phyloP scores from a whole-genome alignment of 352 stramenopile genomes.

The Phytophthora europaea region DNA sequence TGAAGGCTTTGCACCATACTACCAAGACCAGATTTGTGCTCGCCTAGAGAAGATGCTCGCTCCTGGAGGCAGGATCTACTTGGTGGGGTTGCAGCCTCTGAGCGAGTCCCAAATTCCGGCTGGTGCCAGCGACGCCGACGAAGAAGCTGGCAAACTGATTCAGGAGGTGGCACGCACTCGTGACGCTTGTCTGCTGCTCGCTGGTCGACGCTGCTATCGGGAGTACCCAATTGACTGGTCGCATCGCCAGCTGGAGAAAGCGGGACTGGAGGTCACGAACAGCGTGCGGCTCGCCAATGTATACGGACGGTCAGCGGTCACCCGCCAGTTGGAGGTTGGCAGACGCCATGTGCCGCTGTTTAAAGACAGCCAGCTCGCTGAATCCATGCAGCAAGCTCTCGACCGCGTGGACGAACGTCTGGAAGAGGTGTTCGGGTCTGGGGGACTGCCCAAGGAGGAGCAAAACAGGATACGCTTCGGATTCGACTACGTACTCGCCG shows the following conservation, averaged over 20 bases:
- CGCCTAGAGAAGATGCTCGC: constrained; percentile 81
- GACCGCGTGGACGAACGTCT: constrained; percentile 66
- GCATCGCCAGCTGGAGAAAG: constrained; percentile 72
- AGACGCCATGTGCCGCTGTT: constrained; percentile 88
- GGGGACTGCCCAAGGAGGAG: constrained; percentile 40
- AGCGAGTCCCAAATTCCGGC: constrained; percentile 57
- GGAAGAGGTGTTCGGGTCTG: constrained; percentile 33
- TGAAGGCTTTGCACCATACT: constrained; percentile 93
- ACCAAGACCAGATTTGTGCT: constrained; percentile 74
- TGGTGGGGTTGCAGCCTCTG: constrained; percentile 90
- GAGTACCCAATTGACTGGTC: constrained; percentile 94
- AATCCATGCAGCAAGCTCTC: constrained; percentile 53
- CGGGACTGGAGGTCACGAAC: constrained; percentile 61
- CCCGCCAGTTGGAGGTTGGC: constrained; percentile 91
- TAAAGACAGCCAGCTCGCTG: constrained; percentile 50
- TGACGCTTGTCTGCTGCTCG: constrained; percentile 93
- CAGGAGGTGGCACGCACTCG: constrained; percentile 80
- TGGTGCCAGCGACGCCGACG: constrained; percentile 28
- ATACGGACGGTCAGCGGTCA: constrained; percentile 87
- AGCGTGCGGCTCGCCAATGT: constrained; percentile 86
- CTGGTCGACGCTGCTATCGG: constrained; percentile 88
- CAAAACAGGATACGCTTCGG: constrained; percentile 69
- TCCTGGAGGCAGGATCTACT: constrained; percentile 89
- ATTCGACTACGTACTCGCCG: constrained; percentile 93
- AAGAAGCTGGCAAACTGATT: constrained; percentile 51